A percentile compares a stretch with the other conserved stretches of the same genome.
Evolutionary conservation across 352 stramenopile genomes (phyloP).

Genomic region (Globisporangium cystogenes): DNA sequence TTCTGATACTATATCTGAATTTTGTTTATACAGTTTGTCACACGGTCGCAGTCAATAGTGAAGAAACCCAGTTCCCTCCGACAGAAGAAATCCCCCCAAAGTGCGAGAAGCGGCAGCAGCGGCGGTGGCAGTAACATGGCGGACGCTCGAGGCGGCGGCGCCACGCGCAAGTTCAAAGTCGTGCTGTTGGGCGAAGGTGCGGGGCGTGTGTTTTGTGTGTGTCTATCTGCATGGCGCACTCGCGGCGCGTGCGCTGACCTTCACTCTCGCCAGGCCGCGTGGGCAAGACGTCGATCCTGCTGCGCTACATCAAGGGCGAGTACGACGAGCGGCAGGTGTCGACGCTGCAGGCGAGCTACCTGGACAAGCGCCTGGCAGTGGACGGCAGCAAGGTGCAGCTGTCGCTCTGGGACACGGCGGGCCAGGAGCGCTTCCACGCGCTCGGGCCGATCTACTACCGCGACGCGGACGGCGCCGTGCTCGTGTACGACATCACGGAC

Average conservation of each 20-base stretch:
- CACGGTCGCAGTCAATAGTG: no score
- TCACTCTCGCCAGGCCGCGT: no score
- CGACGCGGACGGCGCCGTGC: constrained; percentile 80
- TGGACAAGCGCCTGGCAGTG: constrained; percentile 89
- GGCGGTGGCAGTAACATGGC: constrained; percentile 6
- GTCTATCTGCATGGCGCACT: no score
- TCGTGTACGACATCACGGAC: constrained; percentile 93
- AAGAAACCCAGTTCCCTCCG: constrained; percentile 1
- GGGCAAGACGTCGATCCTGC: constrained; percentile 93
- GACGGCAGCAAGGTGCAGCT: constrained; percentile 76
- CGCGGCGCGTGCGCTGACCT: no score
- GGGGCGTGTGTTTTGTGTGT: background rate
- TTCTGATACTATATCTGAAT: no score
- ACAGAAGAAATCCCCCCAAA: background rate
- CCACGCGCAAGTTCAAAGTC: constrained; percentile 82
- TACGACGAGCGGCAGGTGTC: constrained; percentile 91
- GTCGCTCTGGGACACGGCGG: constrained; percentile 85
- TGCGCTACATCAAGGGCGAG: constrained; percentile 92
- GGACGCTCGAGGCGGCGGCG: constrained; percentile 6
- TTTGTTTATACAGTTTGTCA: no score
- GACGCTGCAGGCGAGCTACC: constrained; percentile 91
- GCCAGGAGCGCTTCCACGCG: constrained; percentile 86
- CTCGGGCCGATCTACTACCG: constrained; percentile 89
- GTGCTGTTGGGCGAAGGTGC: constrained; percentile 81
- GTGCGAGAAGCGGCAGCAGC: background rate